phyloP scores from a whole-genome alignment of 257 asterid genomes.

The Ajuga chamaepitys region DNA sequence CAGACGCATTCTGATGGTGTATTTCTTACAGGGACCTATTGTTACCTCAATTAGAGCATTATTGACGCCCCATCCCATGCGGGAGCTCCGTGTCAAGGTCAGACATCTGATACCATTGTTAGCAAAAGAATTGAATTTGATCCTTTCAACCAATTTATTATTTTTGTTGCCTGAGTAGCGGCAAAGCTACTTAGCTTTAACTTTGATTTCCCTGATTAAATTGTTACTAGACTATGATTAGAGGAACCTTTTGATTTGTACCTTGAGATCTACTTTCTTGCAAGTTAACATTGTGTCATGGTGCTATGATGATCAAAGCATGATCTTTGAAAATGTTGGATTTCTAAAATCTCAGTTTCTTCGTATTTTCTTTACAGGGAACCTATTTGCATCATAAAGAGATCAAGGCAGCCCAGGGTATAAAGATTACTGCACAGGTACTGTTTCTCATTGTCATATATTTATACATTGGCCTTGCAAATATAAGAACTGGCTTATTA shows the following conservation, averaged over 20 bases:
- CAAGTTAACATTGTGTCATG: not conserved
- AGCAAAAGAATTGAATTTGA: not conserved
- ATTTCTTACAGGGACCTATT: constrained; percentile 71
- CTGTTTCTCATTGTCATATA: not conserved
- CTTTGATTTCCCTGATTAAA: not conserved
- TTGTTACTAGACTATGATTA: not conserved
- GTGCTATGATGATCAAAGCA: constrained; percentile 5
- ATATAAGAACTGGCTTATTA: not conserved
- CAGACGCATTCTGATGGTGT: not conserved
- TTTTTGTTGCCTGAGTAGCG: not conserved
- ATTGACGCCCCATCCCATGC: constrained; percentile 97
- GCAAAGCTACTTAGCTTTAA: not conserved
- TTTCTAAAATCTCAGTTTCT: not conserved
- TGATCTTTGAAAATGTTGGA: not conserved
- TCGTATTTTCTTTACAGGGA: constrained; percentile 49
- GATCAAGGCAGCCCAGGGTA: constrained; percentile 97
- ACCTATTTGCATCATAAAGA: constrained; percentile 84
- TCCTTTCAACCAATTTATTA: not conserved
- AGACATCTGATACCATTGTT: constrained; percentile 10
- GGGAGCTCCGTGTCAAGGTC: constrained; percentile 98
- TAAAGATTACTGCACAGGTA: constrained; percentile 96
- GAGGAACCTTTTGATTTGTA: constrained; percentile 7
- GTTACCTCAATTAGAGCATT: constrained; percentile 83
- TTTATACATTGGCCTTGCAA: not conserved
- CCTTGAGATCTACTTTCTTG: not conserved